These are phyloP conservation scores for Cryphonectria radicalis DNA, from an alignment of 2,329 filamentous ascomycete species.

Conservation along the genomic window DNA sequence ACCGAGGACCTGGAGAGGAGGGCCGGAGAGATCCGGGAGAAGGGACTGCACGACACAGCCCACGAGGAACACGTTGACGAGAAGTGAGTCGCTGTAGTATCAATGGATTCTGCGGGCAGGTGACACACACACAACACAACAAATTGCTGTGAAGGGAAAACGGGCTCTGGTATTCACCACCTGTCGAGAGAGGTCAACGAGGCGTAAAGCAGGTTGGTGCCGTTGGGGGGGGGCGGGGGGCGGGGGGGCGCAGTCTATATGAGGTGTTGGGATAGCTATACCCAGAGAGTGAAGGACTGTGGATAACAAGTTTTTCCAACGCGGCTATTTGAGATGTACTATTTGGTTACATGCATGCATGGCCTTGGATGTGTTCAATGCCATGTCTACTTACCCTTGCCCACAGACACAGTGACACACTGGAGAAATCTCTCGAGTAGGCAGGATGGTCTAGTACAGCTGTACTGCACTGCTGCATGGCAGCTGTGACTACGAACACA, in stretches of 20 bases:
- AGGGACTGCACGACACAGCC: slow-evolving; percentile 39
- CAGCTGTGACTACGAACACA: no score
- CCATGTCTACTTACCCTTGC: not conserved
- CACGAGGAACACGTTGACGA: slow-evolving; percentile 20
- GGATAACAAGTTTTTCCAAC: not conserved
- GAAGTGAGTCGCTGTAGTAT: not conserved
- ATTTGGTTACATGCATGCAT: not conserved
- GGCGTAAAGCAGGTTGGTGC: not conserved
- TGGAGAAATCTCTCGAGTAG: not conserved
- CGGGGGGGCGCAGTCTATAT: not conserved
- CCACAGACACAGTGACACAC: not conserved
- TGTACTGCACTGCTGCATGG: not conserved
- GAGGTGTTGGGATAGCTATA: not conserved
- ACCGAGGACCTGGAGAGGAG: slow-evolving; percentile 60
- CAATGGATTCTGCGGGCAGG: not conserved
- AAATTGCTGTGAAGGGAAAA: not conserved
- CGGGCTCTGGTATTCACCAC: not conserved
- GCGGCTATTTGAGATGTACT: not conserved
- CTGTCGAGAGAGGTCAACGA: not conserved
- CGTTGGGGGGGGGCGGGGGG: no score
- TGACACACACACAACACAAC: not conserved
- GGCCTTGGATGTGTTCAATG: not conserved
- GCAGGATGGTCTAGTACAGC: not conserved
- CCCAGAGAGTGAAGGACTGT: not conserved
- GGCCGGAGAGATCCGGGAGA: slow-evolving; percentile 59